Evolutionary conservation across 2,329 filamentous ascomycete genomes (phyloP).

Genomic region (Byssochlamys sp.): DNA sequence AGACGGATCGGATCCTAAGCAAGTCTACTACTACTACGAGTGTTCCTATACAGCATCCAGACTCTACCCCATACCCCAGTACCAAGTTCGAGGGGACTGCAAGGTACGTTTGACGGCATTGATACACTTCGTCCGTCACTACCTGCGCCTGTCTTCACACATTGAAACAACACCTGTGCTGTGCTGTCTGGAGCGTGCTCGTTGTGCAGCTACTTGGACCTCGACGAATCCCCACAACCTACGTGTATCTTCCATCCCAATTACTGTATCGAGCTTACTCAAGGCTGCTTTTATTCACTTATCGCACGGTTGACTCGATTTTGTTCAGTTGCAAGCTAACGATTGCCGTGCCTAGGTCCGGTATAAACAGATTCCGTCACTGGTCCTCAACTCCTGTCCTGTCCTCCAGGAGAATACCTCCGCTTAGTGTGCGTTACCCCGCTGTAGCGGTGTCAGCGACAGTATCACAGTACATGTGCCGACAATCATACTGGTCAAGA

Average conservation of each 20-base stretch:
- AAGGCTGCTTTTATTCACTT: neutral
- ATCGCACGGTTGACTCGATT: neutral
- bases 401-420: slow-evolving; percentile 14
- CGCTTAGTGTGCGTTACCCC: slow-evolving; percentile 25
- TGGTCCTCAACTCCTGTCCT: slow-evolving; percentile 13
- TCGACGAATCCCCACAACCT: neutral
- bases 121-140: slow-evolving; percentile 5
- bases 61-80: neutral
- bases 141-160: slow-evolving; percentile 10
- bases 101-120: slow-evolving; percentile 2
- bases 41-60: slow-evolving; percentile 19
- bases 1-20: slow-evolving; percentile 16
- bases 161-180: slow-evolving; percentile 2
- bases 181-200: slow-evolving; percentile 2
- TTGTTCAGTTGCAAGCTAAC: neutral
- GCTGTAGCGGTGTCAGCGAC: slow-evolving; percentile 27
- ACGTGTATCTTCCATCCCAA: neutral
- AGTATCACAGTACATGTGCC: slow-evolving; percentile 27
- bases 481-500: slow-evolving; percentile 45
- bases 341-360: slow-evolving; percentile 13
- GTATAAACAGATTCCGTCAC: slow-evolving; percentile 20
- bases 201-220: neutral
- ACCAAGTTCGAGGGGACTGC: neutral
- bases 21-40: slow-evolving; percentile 6
- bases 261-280: neutral